A percentile compares a stretch with the other conserved stretches of the same genome.
Conservation (phyloP, 148 eudicot genomes). For the Amaranthus hypochondriacus region DNA sequence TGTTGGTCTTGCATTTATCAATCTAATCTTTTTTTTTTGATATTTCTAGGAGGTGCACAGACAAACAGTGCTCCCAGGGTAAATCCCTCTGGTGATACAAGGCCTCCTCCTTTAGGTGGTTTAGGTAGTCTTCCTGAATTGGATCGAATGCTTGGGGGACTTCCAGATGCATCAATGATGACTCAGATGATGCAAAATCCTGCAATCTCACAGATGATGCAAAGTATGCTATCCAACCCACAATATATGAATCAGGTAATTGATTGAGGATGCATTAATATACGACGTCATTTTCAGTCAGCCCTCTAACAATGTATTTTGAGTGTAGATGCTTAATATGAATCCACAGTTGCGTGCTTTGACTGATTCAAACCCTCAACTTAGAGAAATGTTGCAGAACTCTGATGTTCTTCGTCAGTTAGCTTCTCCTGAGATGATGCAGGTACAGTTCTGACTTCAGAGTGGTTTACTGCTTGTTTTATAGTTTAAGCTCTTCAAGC, state of each 20-base stretch:
- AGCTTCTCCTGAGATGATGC: conserved; percentile 79
- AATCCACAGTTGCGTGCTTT: conserved; percentile 73
- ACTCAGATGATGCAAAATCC: conserved; percentile 81
- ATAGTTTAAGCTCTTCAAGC: not conserved
- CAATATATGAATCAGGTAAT: conserved; percentile 79
- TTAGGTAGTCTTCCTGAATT: conserved; percentile 70
- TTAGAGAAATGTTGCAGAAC: conserved; percentile 94
- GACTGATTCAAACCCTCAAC: conserved; percentile 75
- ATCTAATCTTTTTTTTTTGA: not conserved
- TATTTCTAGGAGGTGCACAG: conserved; percentile 49
- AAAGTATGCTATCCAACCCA: conserved; percentile 79
- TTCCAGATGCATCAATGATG: conserved; percentile 55
- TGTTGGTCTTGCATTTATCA: conserved; percentile 3
- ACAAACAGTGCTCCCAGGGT: conserved; percentile 58
- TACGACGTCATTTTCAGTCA: not conserved
- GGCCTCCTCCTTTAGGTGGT: conserved; percentile 60
- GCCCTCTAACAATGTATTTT: conserved; percentile 16
- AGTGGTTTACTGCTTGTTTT: not conserved
- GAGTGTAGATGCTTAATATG: conserved; percentile 43
- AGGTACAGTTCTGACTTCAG: conserved; percentile 40
- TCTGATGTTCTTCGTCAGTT: conserved; percentile 76
- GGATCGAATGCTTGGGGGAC: conserved; percentile 48
- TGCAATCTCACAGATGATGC: conserved; percentile 92
- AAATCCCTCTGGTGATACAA: conserved; percentile 52
- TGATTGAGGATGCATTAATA: conserved; percentile 2